These are phyloP conservation scores for Penicillium sclerotigenum DNA, from an alignment of 2,329 filamentous ascomycete genomes.

Conservation along the genomic window DNA sequence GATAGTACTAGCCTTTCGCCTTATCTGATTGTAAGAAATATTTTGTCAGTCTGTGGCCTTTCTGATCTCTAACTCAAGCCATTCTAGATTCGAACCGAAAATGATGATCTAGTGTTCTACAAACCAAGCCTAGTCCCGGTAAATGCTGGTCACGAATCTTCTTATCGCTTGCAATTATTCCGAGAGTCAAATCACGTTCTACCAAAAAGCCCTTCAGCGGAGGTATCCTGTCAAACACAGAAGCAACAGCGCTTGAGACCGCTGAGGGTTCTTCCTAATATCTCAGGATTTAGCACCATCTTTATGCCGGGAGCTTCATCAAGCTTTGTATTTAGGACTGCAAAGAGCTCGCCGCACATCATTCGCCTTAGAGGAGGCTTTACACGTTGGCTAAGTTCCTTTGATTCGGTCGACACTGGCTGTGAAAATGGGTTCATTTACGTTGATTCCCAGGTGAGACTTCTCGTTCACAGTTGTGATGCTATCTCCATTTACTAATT, in stretches of 20 bases:
- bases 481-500: slow-evolving; percentile 9
- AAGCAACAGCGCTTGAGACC: slow-evolving; percentile 38
- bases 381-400: slow-evolving; percentile 68
- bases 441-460: slow-evolving; percentile 58
- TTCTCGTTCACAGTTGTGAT: neutral
- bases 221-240: slow-evolving; percentile 43
- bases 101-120: slow-evolving; percentile 83
- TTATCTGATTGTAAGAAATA: slow-evolving; percentile 69
- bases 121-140: slow-evolving; percentile 63
- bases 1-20: slow-evolving; percentile 67
- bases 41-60: neutral
- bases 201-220: slow-evolving; percentile 55
- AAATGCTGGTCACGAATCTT: slow-evolving; percentile 11
- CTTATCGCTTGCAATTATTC: slow-evolving; percentile 62
- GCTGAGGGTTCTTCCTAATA: slow-evolving; percentile 43
- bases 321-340: slow-evolving; percentile 76
- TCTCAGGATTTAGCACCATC: slow-evolving; percentile 77
- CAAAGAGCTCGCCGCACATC: slow-evolving; percentile 72
- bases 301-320: slow-evolving; percentile 79
- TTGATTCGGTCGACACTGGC: slow-evolving; percentile 63
- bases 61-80: slow-evolving; percentile 9
- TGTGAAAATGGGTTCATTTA: slow-evolving; percentile 83
- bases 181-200: slow-evolving; percentile 69
- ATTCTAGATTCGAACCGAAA: slow-evolving; percentile 67
- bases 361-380: slow-evolving; percentile 67